Conservation (phyloP, 495 filamentous ascomycete species). For the Xeromyces bisporus region DNA sequence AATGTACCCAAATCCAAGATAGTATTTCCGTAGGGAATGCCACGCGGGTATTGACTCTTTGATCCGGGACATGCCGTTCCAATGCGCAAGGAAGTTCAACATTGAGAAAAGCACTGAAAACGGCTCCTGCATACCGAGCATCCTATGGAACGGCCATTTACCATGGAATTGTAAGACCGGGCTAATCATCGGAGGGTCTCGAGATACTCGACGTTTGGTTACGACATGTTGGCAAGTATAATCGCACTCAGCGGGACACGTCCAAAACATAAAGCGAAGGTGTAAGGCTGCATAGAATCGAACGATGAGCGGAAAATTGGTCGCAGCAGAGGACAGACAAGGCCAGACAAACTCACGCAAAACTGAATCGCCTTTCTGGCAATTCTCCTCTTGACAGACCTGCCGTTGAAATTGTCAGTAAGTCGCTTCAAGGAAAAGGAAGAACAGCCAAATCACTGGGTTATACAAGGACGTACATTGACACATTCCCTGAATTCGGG, state of each 20-base stretch:
- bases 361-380: constrained; percentile 32
- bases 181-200: constrained; percentile 42
- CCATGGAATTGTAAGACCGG: constrained; percentile 87
- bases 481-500: constrained; percentile 86
- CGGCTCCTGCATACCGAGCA: constrained; percentile 88
- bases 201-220: constrained; percentile 52
- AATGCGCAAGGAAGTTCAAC: constrained; percentile 79
- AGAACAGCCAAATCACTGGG: neutral
- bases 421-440: neutral
- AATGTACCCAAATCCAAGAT: constrained; percentile 63
- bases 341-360: constrained; percentile 23
- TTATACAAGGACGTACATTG: constrained; percentile 42
- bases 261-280: constrained; percentile 39
- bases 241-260: constrained; percentile 85
- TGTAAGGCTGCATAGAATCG: constrained; percentile 12
- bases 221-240: constrained; percentile 95
- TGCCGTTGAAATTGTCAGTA: constrained; percentile 18
- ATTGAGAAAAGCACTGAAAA: constrained; percentile 85
- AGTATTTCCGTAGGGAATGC: constrained; percentile 68
- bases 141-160: constrained; percentile 94
- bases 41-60: constrained; percentile 46
- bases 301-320: neutral
- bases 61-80: constrained; percentile 54
- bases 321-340: too few species aligned
- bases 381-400: constrained; percentile 74